Conservation (phyloP, 176 grass and related monocot genomes). For the Melocanna baccifera region DNA sequence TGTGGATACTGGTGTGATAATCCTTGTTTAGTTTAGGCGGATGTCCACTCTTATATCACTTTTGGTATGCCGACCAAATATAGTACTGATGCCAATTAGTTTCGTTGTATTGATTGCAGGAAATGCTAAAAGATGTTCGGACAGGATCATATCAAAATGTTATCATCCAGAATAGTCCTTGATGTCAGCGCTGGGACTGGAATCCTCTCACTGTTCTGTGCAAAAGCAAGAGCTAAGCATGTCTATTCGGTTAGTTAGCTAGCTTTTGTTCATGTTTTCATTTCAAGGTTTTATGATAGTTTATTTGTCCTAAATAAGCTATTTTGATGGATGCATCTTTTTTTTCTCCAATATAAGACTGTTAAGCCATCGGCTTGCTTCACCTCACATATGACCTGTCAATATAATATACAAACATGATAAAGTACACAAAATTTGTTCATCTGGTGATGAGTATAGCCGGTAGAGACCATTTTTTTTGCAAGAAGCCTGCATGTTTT, state of each 20-base stretch:
- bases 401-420: neutral
- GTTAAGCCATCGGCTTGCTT: neutral
- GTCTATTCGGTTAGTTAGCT: conserved; percentile 74
- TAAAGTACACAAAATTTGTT: neutral
- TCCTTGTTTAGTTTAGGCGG: neutral
- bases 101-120: conserved; percentile 48
- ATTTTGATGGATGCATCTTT: neutral
- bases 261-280: neutral
- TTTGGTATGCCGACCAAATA: neutral
- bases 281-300: neutral
- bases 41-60: neutral
- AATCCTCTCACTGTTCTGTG: conserved; percentile 96
- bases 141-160: conserved; percentile 94
- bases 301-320: neutral
- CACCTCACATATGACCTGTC: neutral
- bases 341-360: neutral
- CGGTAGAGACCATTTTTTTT: neutral
- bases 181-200: conserved; percentile 92
- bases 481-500: neutral
- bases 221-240: conserved; percentile 94
- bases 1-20: neutral
- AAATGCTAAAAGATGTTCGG: conserved; percentile 91
- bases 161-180: conserved; percentile 88
- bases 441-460: neutral
- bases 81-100: neutral